A percentile compares a stretch with the other conserved stretches of the same genome.
Conservation (phyloP, 139 green algal species). For the Micractinium sp. region DNA sequence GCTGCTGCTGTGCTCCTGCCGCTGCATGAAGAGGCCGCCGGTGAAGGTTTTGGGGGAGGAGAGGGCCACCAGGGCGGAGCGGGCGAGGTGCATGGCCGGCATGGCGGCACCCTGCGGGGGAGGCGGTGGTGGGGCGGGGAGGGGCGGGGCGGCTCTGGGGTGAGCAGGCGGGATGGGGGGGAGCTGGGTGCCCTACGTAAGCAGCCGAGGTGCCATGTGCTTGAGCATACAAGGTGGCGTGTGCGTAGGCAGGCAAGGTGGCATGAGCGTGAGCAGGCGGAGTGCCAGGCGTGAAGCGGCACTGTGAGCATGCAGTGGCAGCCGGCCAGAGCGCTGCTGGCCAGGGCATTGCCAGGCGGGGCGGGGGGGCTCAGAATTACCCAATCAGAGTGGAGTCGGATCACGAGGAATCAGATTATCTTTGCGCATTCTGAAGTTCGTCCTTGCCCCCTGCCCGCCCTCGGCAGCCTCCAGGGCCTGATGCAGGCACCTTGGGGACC, state of each 20-base stretch:
- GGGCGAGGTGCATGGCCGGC: constrained; percentile 66
- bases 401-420: constrained; percentile 21
- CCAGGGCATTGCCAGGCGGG: background rate
- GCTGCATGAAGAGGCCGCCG: constrained; percentile 57
- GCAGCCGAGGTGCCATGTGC: background rate
- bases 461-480: background rate
- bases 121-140: too few relatives aligned
- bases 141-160: too few relatives aligned
- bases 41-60: constrained; percentile 47
- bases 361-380: constrained; percentile 23
- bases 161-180: background rate
- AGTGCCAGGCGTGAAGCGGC: too few relatives aligned
- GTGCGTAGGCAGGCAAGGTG: background rate
- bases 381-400: constrained; percentile 25
- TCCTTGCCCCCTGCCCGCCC: background rate
- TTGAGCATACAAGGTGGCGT: background rate
- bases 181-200: background rate
- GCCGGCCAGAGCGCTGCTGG: too few relatives aligned
- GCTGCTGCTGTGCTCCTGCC: background rate
- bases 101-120: constrained; percentile 53
- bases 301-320: too few relatives aligned
- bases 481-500: background rate
- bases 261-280: background rate
- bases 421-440: constrained; percentile 19
- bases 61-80: constrained; percentile 59